phyloP scores from a whole-genome alignment of 805 yeast species.

The Saturnispora silvae region DNA sequence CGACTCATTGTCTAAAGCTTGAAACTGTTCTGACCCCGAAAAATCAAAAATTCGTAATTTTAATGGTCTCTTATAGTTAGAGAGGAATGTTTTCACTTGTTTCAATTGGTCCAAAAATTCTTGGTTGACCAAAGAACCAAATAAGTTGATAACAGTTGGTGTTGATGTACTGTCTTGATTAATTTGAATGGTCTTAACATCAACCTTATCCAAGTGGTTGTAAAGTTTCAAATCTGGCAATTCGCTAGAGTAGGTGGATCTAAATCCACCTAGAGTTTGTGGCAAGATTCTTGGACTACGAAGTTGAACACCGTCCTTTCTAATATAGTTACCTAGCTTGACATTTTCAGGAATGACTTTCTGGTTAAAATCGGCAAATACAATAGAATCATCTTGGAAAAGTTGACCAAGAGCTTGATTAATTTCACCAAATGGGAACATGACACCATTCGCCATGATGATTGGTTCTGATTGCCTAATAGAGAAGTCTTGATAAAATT shows the following conservation, averaged over 20 bases:
- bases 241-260: conserved; percentile 1
- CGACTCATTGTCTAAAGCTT: background rate
- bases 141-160: conserved; percentile 34
- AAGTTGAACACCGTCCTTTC: conserved; percentile 29
- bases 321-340: conserved; percentile 31
- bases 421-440: conserved; percentile 39
- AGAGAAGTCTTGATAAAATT: conserved; percentile 12
- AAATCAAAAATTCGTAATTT: conserved; percentile 4
- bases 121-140: conserved; percentile 42
- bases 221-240: conserved; percentile 1
- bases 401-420: conserved; percentile 44
- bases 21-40: conserved; percentile 1
- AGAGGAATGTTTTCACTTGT: conserved; percentile 22
- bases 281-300: conserved; percentile 48
- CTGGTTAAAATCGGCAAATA: conserved; percentile 23
- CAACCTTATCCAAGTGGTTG: conserved; percentile 1
- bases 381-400: conserved; percentile 36
- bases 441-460: conserved; percentile 65
- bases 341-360: conserved; percentile 21
- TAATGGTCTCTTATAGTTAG: conserved; percentile 5
- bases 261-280: conserved; percentile 26
- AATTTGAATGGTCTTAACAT: background rate
- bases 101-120: conserved; percentile 35
- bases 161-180: conserved; percentile 1
- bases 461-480: conserved; percentile 29